Base-by-base conservation (phyloP, 768 basidiomycete genomes). In the Dentipellis fragilis region DNA sequence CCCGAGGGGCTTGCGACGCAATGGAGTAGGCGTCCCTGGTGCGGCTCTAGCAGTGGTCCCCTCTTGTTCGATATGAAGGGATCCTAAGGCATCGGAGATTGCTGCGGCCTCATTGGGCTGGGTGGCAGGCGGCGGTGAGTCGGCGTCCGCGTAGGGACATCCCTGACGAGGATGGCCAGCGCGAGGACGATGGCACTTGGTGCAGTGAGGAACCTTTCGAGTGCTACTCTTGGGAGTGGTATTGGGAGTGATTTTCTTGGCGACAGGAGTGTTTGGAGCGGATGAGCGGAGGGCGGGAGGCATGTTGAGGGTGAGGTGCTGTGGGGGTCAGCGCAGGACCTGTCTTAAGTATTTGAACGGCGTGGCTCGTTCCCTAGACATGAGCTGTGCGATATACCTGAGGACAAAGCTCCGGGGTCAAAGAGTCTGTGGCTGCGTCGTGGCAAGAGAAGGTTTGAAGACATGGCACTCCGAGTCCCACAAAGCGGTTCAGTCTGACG, bases 91-190 rank as follows among this genome's bases (percentile, higher is more conserved):
- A 35, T 29, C 10, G 21, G 53, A 22, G 21, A 62, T 52, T 21
- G 40, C 54, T 22, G 7, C 39, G 5, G 17, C 34, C 42, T 46
- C 35, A 14, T 19, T 36, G 11, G 52, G 54, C 21, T 52, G 55
- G 22, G 19, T 17, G 21, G 42, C 42, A 45, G 48, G 23, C 29
- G 48, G 23, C 19, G 48, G 29, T 34, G 22, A n/a, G 23, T 29
- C 29, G 29, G 29, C 29, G 29, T 22, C 48, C 11, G 59, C 65
- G 54, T 69, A 76, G 1, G 81, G 80, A 63, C 84, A 84, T 7
- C 83, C 81, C 2, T 79, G 77, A 52, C 83, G 81, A 12, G 84
- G 84, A 62, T 85, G 84, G 0, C 84, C 83, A 17, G 71, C 74
- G 55, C 75, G 73, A 0, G 80, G 80, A 21, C 77, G 77, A 57